phyloP scores from a whole-genome alignment of 2,329 filamentous ascomycete genomes.

The Immersiporthe knoxdaviesiana region DNA sequence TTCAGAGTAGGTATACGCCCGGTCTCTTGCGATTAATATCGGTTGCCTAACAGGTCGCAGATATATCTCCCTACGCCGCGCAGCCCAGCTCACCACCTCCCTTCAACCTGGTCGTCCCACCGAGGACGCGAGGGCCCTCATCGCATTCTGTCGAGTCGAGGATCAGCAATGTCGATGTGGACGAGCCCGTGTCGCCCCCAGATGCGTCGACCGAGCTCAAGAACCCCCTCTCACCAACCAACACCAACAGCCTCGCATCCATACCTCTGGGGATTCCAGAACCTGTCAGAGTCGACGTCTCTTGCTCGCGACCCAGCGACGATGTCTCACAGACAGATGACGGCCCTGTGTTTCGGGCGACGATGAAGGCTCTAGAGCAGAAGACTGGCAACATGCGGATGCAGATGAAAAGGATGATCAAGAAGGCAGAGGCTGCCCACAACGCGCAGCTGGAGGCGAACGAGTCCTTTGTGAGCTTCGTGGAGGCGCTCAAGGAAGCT shows the following conservation, averaged over 20 bases:
- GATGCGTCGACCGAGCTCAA: constrained; percentile 44
- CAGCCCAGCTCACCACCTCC: constrained; percentile 69
- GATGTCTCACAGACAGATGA: constrained; percentile 87
- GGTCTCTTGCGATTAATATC: neutral
- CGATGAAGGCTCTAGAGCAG: constrained; percentile 93
- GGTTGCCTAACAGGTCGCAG: constrained; percentile 40
- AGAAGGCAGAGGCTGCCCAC: constrained; percentile 88
- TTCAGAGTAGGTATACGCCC: constrained; percentile 66
- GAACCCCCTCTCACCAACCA: constrained; percentile 24
- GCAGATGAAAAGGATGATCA: constrained; percentile 95
- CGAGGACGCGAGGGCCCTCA: constrained; percentile 81
- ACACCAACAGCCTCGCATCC: constrained; percentile 14
- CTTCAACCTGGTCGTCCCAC: constrained; percentile 73
- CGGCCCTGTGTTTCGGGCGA: constrained; percentile 92
- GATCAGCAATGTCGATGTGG: constrained; percentile 71
- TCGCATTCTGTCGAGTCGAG: constrained; percentile 84
- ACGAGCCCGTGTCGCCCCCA: constrained; percentile 62
- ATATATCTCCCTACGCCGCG: constrained; percentile 49
- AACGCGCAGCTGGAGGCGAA: constrained; percentile 81
- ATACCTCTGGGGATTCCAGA: constrained; percentile 41
- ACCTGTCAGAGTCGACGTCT: constrained; percentile 82
- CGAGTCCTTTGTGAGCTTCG: constrained; percentile 79
- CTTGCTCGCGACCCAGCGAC: constrained; percentile 81
- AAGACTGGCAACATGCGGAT: constrained; percentile 93
- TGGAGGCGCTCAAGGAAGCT: constrained; percentile 84